Evolutionary conservation across 1,284 basidiomycete species (phyloP), one percentile per base, ranked within the genome.

Genomic region (Apiotrichum laibachii): DNA sequence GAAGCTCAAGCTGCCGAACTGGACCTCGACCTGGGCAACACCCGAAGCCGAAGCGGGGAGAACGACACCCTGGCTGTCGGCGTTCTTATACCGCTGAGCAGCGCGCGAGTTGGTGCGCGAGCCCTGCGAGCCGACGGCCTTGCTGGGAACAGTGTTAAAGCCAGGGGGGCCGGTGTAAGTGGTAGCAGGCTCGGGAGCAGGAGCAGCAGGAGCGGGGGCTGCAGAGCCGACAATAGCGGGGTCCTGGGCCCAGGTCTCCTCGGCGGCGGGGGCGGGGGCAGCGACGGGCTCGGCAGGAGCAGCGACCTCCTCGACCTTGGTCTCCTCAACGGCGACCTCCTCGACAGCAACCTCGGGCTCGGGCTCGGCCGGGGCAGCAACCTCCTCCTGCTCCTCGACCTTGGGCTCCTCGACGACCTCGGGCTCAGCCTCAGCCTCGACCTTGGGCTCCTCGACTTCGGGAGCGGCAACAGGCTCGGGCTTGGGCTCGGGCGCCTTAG

Each of bases 1-100:
- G 56, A 80, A 77, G 72, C 73, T 78, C 55, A 80, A 65, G 64
- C 72, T 77, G 44, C 78, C 78, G 59, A 80, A 80, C 63, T 79
- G 76, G 65, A 79, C 72, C 61, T 77, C 77, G 59, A 80, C 68
- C 43, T 67, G 58, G 22, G 73, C 71, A 6, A 76, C 60, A 55
- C 69, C 70, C n/a, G 59, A 50, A 16, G 63, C 65, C 42, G 68
- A 57, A 10, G 73, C 68, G 37, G 73, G 69, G 31, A 80, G 71
- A 37, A 80, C 75, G 51, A 80, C 78, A 53, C 73, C 77, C 65
- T 78, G 72, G 11, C 75, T 77, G 48, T 77, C 77, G 45, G 73
- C 68, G 53, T 72, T 70, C 68, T 76, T 76, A 73, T 72, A 76
- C 54, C 77, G 64, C 52, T 72, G 68, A 46, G 75, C 73, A 50